Evolutionary conservation across 768 basidiomycete genomes (phyloP).

Genomic region (Kwoniella dejecticola): DNA sequence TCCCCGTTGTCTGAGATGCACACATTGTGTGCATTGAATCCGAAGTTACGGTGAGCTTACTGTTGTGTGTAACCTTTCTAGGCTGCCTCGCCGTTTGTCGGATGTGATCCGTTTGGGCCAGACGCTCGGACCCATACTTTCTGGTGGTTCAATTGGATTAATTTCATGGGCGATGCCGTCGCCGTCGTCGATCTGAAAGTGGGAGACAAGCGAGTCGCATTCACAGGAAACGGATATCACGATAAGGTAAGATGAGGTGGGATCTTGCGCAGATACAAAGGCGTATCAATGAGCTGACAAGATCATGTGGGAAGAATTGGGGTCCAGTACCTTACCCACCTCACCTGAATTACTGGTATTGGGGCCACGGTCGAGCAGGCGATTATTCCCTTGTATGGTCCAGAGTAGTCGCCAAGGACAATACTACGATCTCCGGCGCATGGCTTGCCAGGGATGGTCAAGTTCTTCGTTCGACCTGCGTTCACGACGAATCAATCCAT

Average conservation of each 20-base stretch:
- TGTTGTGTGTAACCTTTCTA: not conserved
- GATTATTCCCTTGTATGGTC: constrained; percentile 12
- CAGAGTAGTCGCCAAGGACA: not conserved
- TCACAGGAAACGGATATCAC: constrained; percentile 16
- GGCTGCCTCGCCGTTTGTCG: not conserved
- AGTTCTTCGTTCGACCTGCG: constrained; percentile 2
- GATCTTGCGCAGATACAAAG: too few relatives aligned
- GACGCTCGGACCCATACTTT: constrained; percentile 1
- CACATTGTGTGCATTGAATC: too few relatives aligned
- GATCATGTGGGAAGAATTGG: constrained; percentile 1
- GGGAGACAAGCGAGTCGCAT: constrained; percentile 7
- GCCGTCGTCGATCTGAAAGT: constrained; percentile 10
- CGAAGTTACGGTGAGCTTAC: too few relatives aligned
- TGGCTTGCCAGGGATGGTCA: constrained; percentile 7
- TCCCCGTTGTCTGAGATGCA: not conserved
- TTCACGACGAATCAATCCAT: not conserved
- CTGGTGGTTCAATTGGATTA: constrained; percentile 17
- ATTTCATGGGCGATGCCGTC: constrained; percentile 10
- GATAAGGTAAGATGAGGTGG: constrained; percentile 2
- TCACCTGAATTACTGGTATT: constrained; percentile 16
- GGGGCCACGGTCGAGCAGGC: constrained; percentile 12
- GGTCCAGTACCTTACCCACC: not conserved
- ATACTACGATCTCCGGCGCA: not conserved
- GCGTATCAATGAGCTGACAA: not conserved
- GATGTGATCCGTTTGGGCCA: not conserved